Evolutionary conservation across 2,329 filamentous ascomycete genomes (phyloP), one percentile per base, ranked within the genome.

Genomic region (Gaeumannomyces sp.): DNA sequence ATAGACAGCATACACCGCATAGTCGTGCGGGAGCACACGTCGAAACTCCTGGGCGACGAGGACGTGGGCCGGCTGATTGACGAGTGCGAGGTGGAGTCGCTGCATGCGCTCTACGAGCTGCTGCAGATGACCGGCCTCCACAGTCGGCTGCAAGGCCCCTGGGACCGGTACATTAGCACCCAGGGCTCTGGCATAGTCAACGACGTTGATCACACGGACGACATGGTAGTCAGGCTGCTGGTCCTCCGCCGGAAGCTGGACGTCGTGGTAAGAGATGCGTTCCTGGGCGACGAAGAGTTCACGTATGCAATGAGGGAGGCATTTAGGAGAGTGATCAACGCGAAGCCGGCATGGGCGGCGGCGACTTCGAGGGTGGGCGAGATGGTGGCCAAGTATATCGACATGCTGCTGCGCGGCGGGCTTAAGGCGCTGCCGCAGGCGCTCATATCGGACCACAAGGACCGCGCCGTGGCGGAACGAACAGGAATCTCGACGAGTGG

Each of bases 361-460:
- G 94, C 90, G 65, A 96, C 93, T 65, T 92, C 93, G 25, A 98
- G 96, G 80, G 92, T 96, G 19, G 95, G 94, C 62, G 95, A 99
- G 79, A 97, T 98, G 93, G 96, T 97, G 70, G 96, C 95, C 35
- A 98, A 97, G 76, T 93, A 98, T 71, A 90, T 99, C 67, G 95
- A 99, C 76, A 83, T 90, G 78, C 81, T 99, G 27, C 83, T 99
- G 38, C 88, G 93, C 64, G 92, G 92, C 62, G 96, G 95, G 1
- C 83, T 94, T 60, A 98, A 96, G 75, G 89, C 90, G 0, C 84
- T 96, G 11, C 92, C 91, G 1, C 83, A 87, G 59, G 84, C 86
- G 28, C 80, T 94, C 11, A 79, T 88, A 1, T 85, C 88, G 0
- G 86, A 89, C 69, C 75, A 76, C 56, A 85, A 84, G 67, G 86